phyloP scores from a whole-genome alignment of 164 flowering plant species.

The Tetracentron sinense region DNA sequence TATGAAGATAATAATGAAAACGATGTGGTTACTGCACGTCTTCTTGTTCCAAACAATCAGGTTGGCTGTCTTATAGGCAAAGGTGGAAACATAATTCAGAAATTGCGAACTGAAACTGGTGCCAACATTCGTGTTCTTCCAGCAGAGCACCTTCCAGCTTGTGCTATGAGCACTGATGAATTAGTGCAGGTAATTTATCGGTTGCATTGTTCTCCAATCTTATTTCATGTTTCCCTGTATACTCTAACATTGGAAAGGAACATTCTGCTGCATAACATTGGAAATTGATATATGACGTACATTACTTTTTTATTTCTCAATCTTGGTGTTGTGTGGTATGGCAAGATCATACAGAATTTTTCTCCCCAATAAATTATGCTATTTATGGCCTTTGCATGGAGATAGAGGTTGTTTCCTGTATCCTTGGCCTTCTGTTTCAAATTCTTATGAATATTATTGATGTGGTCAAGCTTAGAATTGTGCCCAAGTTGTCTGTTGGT shows the following conservation, averaged over 20 bases:
- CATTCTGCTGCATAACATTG: not conserved
- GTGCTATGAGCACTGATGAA: slow-evolving; percentile 67
- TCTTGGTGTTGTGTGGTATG: too few species aligned
- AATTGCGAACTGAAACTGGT: slow-evolving; percentile 60
- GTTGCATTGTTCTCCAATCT: not conserved
- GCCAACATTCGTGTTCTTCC: slow-evolving; percentile 69
- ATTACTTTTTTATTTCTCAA: too few species aligned
- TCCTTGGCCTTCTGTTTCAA: too few species aligned
- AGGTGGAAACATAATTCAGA: slow-evolving; percentile 65
- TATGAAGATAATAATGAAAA: slow-evolving; percentile 38
- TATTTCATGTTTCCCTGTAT: not conserved
- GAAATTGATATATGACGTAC: not conserved
- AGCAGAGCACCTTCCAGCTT: slow-evolving; percentile 53
- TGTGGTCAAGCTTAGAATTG: too few species aligned
- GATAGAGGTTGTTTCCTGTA: too few species aligned
- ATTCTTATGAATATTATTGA: too few species aligned
- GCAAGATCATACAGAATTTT: too few species aligned
- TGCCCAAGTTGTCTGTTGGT: too few species aligned
- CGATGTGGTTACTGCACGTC: slow-evolving; percentile 42
- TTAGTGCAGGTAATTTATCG: slow-evolving; percentile 54
- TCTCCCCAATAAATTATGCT: too few species aligned
- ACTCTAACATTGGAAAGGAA: not conserved
- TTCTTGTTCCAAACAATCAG: slow-evolving; percentile 63
- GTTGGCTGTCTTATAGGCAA: slow-evolving; percentile 79
- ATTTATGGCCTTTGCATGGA: too few species aligned